Evolutionary conservation across 2,329 filamentous ascomycete species (phyloP), one percentile per base, ranked within the genome.

Genomic region (Phyllosticta citrichinensis): DNA sequence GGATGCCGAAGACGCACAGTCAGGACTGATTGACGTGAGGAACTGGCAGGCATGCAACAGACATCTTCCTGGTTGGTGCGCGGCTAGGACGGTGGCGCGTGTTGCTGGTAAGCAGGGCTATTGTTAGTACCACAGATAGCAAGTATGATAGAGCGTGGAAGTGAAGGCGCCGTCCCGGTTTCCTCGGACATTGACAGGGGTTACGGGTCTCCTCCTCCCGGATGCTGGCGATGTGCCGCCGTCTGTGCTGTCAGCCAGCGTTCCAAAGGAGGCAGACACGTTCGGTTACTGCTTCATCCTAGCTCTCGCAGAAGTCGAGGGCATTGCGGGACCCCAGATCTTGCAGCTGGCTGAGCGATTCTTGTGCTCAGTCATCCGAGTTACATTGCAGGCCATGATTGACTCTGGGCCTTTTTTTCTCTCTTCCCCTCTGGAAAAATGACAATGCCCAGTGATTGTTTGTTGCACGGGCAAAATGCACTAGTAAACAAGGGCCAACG

Each of bases 21-120:
- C 71, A 68, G 67, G 71, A 67, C 69, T 69, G 69, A 68, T 74
- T 74, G 72, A 73, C 71, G 69, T 74, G 71, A 74, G 70, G 66
- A 68, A 58, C 51, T 47, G 52, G 56, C 55, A 54, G 60, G 60
- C 40, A 35, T 33, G 60, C 60, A 24, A 51, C 60, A 58, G 56
- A 55, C 55, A 58, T 25, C 30, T 51, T 51, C 56, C 60, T 62
- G 60, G 55, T 62, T 62, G 60, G 60, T 55, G 60, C 60, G 30
- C 56, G 52, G n/a, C 60, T 55, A 57, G 56, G 56, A 62, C 51
- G 60, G 56, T 62, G 60, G 60, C 60, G 60, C 57, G 60, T 56
- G 57, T 55, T 51, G 60, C 56, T 56, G 51, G 60, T 62, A 62
- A 62, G 60, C 60, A 62, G 52, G 54, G 60, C 60, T 62, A 62